Evolutionary conservation across 2,329 filamentous ascomycete genomes (phyloP).

Genomic region (Aspergillus sp.): DNA sequence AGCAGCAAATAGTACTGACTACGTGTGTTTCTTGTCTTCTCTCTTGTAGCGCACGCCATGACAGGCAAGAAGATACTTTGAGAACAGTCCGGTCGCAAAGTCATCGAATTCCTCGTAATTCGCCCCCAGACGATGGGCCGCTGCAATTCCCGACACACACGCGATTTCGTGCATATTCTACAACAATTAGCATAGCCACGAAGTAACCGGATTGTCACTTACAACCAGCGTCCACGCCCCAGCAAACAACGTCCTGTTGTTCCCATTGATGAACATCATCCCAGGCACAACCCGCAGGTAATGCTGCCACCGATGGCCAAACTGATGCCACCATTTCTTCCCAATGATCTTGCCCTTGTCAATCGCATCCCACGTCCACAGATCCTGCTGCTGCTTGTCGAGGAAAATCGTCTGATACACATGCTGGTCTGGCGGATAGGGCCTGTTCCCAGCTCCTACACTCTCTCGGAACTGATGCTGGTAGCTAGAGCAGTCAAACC

Average conservation of each 20-base stretch:
- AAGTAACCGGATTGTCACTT: constrained; percentile 21
- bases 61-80: constrained; percentile 33
- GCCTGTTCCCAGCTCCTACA: constrained; percentile 23
- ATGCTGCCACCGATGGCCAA: constrained; percentile 61
- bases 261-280: constrained; percentile 71
- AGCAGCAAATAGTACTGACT: no score
- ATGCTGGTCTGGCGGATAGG: constrained; percentile 55
- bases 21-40: background rate
- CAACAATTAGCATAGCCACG: background rate
- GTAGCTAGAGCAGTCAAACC: constrained; percentile 74
- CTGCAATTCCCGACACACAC: constrained; percentile 68
- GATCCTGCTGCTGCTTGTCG: constrained; percentile 55
- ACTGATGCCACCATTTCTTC: constrained; percentile 63
- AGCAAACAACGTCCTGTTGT: constrained; percentile 62
- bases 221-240: constrained; percentile 70
- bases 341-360: constrained; percentile 57
- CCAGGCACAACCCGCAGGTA: constrained; percentile 65
- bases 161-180: constrained; percentile 64
- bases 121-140: constrained; percentile 68
- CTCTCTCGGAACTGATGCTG: constrained; percentile 65
- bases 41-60: constrained; percentile 30
- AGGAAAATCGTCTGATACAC: constrained; percentile 69
- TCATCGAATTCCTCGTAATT: constrained; percentile 50
- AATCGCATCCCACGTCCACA: constrained; percentile 60
- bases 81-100: constrained; percentile 33